A percentile compares a stretch with the other conserved stretches of the same genome.
Evolutionary conservation across 1,139 yeast species (phyloP).

Genomic region (Wickerhamomyces sp.): DNA sequence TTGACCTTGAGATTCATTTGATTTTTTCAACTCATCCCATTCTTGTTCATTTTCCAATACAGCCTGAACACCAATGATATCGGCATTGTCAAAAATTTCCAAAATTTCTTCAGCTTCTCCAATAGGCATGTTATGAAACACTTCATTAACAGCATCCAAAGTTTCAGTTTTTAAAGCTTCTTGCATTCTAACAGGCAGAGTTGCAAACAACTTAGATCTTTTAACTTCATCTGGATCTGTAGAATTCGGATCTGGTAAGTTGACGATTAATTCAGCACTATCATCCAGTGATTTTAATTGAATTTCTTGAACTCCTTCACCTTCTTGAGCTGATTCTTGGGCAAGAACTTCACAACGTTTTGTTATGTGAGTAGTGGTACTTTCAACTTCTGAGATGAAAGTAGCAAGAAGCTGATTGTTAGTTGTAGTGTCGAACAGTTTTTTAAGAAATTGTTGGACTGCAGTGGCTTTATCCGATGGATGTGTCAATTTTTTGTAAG

Average conservation of each 20-base stretch:
- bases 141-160: conserved; percentile 77
- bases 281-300: conserved; percentile 90
- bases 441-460: conserved; percentile 63
- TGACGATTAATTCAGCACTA: conserved; percentile 66
- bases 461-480: conserved; percentile 43
- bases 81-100: conserved; percentile 72
- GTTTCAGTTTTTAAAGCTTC: conserved; percentile 67
- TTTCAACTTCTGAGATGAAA: conserved; percentile 66
- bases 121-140: conserved; percentile 69
- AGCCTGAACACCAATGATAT: conserved; percentile 78
- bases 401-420: conserved; percentile 61
- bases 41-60: conserved; percentile 69
- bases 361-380: conserved; percentile 67
- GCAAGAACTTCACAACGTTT: conserved; percentile 65
- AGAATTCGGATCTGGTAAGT: conserved; percentile 56
- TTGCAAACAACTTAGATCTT: conserved; percentile 49
- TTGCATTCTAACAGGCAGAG: conserved; percentile 62
- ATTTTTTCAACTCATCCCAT: conserved; percentile 50
- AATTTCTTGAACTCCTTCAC: conserved; percentile 48
- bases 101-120: conserved; percentile 78
- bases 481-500: conserved; percentile 32
- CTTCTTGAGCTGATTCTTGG: conserved; percentile 27
- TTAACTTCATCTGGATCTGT: conserved; percentile 40
- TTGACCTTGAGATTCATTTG: conserved; percentile 20
- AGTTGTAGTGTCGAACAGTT: conserved; percentile 43